phyloP scores from a whole-genome alignment of 140 eudicot genomes.

The Bidens hawaiensis region DNA sequence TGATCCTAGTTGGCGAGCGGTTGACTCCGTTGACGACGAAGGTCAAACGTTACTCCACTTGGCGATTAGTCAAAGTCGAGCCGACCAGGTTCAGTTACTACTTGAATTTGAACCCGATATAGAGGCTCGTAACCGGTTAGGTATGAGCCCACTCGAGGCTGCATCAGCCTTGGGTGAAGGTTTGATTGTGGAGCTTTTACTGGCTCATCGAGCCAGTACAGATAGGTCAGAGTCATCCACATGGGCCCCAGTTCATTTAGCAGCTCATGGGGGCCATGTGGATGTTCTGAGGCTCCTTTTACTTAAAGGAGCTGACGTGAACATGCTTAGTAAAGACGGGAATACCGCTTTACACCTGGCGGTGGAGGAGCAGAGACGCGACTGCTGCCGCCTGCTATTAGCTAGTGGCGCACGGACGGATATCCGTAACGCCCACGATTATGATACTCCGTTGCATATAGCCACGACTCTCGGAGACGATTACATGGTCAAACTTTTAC shows the following conservation, averaged over 20 bases:
- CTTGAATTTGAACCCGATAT: constrained; percentile 68
- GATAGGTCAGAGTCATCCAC: constrained; percentile 48
- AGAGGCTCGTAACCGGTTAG: constrained; percentile 42
- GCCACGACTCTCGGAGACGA: constrained; percentile 62
- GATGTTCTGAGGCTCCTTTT: constrained; percentile 65
- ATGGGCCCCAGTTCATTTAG: constrained; percentile 65
- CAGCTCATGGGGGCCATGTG: constrained; percentile 52
- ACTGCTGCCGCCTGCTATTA: constrained; percentile 48
- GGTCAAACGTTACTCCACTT: constrained; percentile 71
- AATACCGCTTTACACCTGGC: constrained; percentile 67
- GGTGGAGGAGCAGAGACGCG: constrained; percentile 59
- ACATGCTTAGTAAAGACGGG: constrained; percentile 57
- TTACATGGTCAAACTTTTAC: constrained; percentile 55
- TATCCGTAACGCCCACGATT: constrained; percentile 34
- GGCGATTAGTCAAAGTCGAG: constrained; percentile 54
- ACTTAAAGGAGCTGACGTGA: constrained; percentile 42
- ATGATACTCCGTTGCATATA: constrained; percentile 61
- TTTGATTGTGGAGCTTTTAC: constrained; percentile 61
- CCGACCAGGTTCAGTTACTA: constrained; percentile 61
- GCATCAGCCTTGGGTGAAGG: constrained; percentile 59
- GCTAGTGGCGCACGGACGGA: constrained; percentile 36
- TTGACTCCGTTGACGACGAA: constrained; percentile 49
- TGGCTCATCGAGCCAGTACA: constrained; percentile 49
- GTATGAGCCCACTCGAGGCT: constrained; percentile 61
- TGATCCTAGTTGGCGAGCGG: constrained; percentile 56